A percentile compares a stretch with the other conserved stretches of the same genome.
phyloP scores from a whole-genome alignment of 495 filamentous ascomycete species.

The Xylaria scruposa region DNA sequence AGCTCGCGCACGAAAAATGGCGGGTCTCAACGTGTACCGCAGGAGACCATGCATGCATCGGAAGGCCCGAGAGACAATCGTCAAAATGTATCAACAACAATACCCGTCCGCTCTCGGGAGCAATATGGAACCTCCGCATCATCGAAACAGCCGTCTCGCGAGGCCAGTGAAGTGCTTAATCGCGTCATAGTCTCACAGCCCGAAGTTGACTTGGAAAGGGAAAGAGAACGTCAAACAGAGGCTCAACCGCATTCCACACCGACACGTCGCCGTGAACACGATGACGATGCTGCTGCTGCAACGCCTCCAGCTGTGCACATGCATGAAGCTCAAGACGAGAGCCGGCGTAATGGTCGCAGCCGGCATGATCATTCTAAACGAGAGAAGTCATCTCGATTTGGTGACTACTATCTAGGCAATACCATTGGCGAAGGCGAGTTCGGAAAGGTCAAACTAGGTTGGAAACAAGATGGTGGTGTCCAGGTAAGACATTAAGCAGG shows the following conservation, averaged over 20 bases:
- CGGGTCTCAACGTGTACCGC: constrained; percentile 47
- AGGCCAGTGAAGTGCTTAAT: constrained; percentile 76
- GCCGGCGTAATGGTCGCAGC: constrained; percentile 67
- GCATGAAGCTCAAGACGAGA: constrained; percentile 64
- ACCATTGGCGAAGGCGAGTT: constrained; percentile 99
- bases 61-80: constrained; percentile 58
- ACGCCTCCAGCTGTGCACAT: constrained; percentile 61
- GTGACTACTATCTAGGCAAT: constrained; percentile 92
- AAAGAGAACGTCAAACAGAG: constrained; percentile 72
- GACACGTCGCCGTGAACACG: constrained; percentile 41
- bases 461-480: constrained; percentile 93
- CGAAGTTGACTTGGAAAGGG: constrained; percentile 76
- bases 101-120: constrained; percentile 53
- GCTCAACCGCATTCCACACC: constrained; percentile 51
- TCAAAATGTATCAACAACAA: constrained; percentile 46
- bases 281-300: constrained; percentile 57
- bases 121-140: constrained; percentile 32
- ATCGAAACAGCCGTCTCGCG: constrained; percentile 61
- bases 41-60: constrained; percentile 51
- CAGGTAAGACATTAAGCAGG: constrained; percentile 55
- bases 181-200: constrained; percentile 81
- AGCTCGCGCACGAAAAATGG: constrained; percentile 58
- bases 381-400: constrained; percentile 86
- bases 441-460: constrained; percentile 98
- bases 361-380: constrained; percentile 75